A percentile compares a stretch with the other conserved stretches of the same genome.
Conservation (phyloP, 2,329 filamentous ascomycete genomes). For the Dothistroma pini region DNA sequence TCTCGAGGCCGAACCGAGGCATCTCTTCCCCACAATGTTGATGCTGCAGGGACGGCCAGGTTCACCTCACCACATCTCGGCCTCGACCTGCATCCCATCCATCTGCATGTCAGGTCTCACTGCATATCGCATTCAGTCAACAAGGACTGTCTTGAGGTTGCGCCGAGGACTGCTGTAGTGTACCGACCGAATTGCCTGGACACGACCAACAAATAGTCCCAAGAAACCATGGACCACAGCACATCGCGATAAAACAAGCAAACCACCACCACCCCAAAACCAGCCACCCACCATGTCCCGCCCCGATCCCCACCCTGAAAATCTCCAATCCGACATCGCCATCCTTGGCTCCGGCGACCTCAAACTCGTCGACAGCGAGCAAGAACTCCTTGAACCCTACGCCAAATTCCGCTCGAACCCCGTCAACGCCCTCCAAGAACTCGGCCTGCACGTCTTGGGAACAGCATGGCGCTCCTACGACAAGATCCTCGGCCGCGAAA, state of each 20-base stretch:
- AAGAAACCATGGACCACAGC: background rate
- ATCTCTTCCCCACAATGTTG: background rate
- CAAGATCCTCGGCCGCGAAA: conserved; percentile 79
- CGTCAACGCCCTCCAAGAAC: conserved; percentile 82
- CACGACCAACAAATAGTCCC: background rate
- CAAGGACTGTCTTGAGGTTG: background rate
- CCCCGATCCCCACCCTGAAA: background rate
- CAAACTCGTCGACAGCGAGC: conserved; percentile 53
- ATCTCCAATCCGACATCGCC: conserved; percentile 39
- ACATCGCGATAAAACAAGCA: background rate
- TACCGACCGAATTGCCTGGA: background rate
- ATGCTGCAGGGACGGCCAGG: background rate
- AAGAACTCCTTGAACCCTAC: conserved; percentile 75
- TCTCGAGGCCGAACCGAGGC: background rate
- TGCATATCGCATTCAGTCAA: background rate
- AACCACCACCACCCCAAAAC: background rate
- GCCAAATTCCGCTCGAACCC: conserved; percentile 75
- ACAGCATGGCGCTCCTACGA: conserved; percentile 96
- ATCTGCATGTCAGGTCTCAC: background rate
- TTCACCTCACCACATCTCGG: background rate
- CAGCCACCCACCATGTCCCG: conserved; percentile 8
- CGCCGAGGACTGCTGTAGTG: background rate
- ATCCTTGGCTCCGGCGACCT: conserved; percentile 43
- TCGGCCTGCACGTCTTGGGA: conserved; percentile 88
- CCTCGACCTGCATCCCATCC: background rate